A percentile compares a stretch with the other conserved stretches of the same genome.
phyloP scores from a whole-genome alignment of 352 stramenopile genomes.

The Globisporangium takayamanum region DNA sequence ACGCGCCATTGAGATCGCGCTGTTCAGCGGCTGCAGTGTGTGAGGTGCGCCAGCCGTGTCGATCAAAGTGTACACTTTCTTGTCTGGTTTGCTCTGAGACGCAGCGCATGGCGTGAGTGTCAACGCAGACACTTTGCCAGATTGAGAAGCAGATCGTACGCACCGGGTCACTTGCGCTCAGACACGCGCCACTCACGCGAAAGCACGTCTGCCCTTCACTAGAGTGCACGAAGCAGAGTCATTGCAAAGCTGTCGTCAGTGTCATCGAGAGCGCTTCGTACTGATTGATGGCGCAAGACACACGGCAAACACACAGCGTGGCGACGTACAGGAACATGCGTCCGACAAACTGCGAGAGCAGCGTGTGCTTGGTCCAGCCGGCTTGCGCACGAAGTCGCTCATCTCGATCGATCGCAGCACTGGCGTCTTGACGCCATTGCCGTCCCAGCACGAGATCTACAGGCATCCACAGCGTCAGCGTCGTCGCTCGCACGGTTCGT shows the following conservation, averaged over 20 bases:
- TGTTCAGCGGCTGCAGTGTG: conserved; percentile 38
- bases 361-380: conserved; percentile 58
- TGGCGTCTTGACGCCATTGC: conserved; percentile 35
- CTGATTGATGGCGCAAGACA: background rate
- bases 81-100: conserved; percentile 42
- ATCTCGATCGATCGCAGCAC: conserved; percentile 56
- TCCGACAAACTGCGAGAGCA: conserved; percentile 69
- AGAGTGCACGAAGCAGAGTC: background rate
- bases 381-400: conserved; percentile 68
- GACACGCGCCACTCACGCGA: conserved; percentile 36
- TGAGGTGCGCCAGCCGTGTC: conserved; percentile 48
- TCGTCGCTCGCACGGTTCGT: background rate
- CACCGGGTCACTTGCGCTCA: conserved; percentile 43
- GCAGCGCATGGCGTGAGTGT: background rate
- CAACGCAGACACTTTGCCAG: no score
- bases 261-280: no score
- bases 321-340: conserved; percentile 48
- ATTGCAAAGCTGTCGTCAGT: background rate
- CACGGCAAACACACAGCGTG: background rate
- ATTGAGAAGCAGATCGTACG: conserved; percentile 1
- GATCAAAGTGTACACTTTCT: conserved; percentile 47
- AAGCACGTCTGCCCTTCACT: conserved; percentile 45
- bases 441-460: conserved; percentile 68
- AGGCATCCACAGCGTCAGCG: conserved; percentile 1
- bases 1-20: conserved; percentile 41